phyloP scores from a whole-genome alignment of 192 early-diverging fungal genomes.

The Lobosporangium transversale region DNA sequence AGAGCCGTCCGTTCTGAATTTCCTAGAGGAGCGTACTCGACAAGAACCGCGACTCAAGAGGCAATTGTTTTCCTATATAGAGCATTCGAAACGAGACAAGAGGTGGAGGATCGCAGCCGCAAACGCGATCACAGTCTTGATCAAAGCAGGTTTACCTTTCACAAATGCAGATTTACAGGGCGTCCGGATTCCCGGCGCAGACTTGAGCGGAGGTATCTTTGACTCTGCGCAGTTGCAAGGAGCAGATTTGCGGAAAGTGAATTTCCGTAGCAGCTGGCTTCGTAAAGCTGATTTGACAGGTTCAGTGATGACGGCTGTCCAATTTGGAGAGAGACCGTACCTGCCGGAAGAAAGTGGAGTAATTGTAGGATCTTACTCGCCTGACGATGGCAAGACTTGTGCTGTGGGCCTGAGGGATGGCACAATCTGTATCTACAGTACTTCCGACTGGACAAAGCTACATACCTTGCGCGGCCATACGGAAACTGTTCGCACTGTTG shows the following conservation, averaged over 20 bases:
- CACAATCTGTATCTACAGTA: neutral
- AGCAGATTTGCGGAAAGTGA: constrained; percentile 7
- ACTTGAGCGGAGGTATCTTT: constrained; percentile 8
- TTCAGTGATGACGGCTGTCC: neutral
- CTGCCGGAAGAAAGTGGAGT: neutral
- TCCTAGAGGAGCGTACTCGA: constrained; percentile 3
- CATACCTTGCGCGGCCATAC: neutral
- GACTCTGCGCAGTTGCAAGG: neutral
- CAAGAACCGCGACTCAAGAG: neutral
- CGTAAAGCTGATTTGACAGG: neutral
- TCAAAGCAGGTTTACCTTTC: constrained; percentile 8
- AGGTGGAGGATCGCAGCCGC: constrained; percentile 13
- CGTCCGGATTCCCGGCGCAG: neutral
- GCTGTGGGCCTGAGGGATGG: neutral
- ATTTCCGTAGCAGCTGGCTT: neutral
- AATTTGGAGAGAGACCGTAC: neutral
- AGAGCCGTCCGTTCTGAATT: constrained; percentile 12
- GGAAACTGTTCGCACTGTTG: neutral
- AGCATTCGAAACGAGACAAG: constrained; percentile 14
- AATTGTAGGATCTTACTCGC: neutral
- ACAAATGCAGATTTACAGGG: neutral
- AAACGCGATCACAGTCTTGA: constrained; percentile 27
- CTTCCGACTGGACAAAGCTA: neutral
- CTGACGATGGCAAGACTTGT: neutral
- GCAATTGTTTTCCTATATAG: constrained; percentile 3